Evolutionary conservation across 192 early-diverging fungal genomes (phyloP), one percentile per base, ranked within the genome.

Genomic region (Backusella macrospora): DNA sequence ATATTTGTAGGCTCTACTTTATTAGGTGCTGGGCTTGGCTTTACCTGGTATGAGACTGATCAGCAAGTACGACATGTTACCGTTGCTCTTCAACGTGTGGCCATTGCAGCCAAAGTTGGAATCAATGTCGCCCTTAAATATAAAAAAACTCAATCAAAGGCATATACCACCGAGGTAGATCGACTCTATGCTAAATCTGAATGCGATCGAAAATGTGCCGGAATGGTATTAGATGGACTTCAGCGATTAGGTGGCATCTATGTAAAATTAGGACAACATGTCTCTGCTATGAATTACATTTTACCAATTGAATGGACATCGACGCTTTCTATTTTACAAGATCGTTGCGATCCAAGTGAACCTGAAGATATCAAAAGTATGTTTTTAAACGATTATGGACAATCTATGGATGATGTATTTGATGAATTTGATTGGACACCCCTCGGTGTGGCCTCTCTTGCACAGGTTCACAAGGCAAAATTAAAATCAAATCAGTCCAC

Each of bases 361-460:
- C 74, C 92, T 18, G 86, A 87, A 9, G 93, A 93, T 16, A 80
- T 98, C 23, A 86, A 91, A 29, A 70, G 52, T 4, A 79, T 96
- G 3, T 89, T 98, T 74, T 65, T 83, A 12, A 74, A 68, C 0
- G 96, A 98, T 79, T 76, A 92, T 34, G 92, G 92, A 13, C 26
- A 78, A 70, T 73, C 85, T 10, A 84, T 97, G 4, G 81, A 83
- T 0, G 87, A 93, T 9, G 65, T 92, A 39, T 97, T 97, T 79
- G 76, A 82, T 0, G 76, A 82, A n/a, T 97, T 98, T 78, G 94
- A 97, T 68, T 84, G 86, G 59, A 71, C 81, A 5, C 96, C 96
- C 0, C 83, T 98, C 16, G 96, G 96, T 3, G 92, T 95, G 0
- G 96, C 96, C 3, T 96, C 95, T 6, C 83, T 98, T 37, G 96